Evolutionary conservation across 768 basidiomycete genomes (phyloP), one percentile per base, ranked within the genome.

Genomic region (Pluteus cervinus): DNA sequence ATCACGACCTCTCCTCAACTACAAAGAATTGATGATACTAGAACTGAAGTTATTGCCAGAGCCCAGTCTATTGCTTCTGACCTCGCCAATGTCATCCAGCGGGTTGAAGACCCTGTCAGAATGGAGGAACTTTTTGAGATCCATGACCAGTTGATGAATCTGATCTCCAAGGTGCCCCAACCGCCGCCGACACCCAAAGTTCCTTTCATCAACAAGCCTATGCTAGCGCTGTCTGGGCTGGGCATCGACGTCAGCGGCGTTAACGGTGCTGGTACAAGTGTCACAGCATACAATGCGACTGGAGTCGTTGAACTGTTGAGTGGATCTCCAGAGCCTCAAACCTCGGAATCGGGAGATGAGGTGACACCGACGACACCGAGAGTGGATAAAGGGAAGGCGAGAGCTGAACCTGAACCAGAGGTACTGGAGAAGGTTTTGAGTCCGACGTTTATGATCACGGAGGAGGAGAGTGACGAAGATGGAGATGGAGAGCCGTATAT

Each of bases 351-450:
- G 2, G 67, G 58, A 5, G 68, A 64, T 3, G 50, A 60, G 9
- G 36, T 41, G 15, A 59, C 57, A 15, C 73, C 68, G 10, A 62
- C 70, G 28, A 84, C 81, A 14, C 82, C 84, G 0, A 70, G 70
- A 33, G 52, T 81, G 11, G 84, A 89, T 56, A 90, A 89, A 55
- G 87, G 86, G 39, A 89, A 89, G 58, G 77, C 69, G 15, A 73
- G 73, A 35, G 85, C 84, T 18, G 68, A 78, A 49, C 75, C 81
- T 1, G 75, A 81, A 50, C 74, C 82, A 1, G 74, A 81, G 58
- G 68, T 76, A 32, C 74, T 62, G 2, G 83, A 86, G 61, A 79
- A 76, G 56, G 75, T 86, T 48, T 61, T 87, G 56, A 76, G 79
- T 54, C 86, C 87, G 14, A 77, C 63, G 61, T 79, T 68, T 36